These are phyloP conservation scores for Pseudocercospora ulei DNA, from an alignment of 2,329 filamentous ascomycete species.

Conservation along the genomic window DNA sequence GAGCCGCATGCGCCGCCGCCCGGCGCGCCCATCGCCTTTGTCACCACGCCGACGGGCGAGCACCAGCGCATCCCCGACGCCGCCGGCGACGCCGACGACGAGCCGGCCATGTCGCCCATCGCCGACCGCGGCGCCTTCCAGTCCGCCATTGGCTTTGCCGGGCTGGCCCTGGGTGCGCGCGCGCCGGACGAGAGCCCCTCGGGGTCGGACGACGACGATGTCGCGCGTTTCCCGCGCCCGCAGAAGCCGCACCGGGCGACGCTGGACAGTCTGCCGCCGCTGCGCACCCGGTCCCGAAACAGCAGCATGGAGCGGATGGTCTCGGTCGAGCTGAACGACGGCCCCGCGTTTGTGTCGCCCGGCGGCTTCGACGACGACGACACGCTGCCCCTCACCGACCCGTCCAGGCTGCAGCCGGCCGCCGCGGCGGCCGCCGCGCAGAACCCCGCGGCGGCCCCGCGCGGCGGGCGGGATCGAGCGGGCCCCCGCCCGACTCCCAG, in stretches of 20 bases:
- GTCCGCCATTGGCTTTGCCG: constrained; percentile 42
- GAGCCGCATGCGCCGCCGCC: no score
- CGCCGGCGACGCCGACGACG: constrained; percentile 37
- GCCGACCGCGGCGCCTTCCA: constrained; percentile 42
- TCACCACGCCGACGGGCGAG: constrained; percentile 34
- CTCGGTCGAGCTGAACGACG: constrained; percentile 45
- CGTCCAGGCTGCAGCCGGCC: constrained; percentile 48
- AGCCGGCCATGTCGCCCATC: constrained; percentile 37
- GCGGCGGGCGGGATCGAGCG: constrained; percentile 38
- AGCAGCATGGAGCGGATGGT: constrained; percentile 28
- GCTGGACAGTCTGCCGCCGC: constrained; percentile 26
- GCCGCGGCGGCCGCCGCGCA: constrained; percentile 35
- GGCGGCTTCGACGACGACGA: constrained; percentile 42
- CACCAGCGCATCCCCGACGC: constrained; percentile 30
- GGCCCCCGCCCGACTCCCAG: constrained; percentile 17
- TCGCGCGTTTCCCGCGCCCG: constrained; percentile 15
- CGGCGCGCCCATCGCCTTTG: constrained; percentile 30
- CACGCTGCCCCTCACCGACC: constrained; percentile 52
- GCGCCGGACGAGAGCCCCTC: constrained; percentile 19
- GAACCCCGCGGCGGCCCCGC: constrained; percentile 37
- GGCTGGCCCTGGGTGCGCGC: constrained; percentile 35
- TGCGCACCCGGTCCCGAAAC: constrained; percentile 24
- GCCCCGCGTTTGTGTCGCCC: constrained; percentile 47
- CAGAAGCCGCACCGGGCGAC: constrained; percentile 17
- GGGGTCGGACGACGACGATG: constrained; percentile 19